Conservation (phyloP, 2,329 filamentous ascomycete genomes). For the Neoscytalidium dimidiatum region DNA sequence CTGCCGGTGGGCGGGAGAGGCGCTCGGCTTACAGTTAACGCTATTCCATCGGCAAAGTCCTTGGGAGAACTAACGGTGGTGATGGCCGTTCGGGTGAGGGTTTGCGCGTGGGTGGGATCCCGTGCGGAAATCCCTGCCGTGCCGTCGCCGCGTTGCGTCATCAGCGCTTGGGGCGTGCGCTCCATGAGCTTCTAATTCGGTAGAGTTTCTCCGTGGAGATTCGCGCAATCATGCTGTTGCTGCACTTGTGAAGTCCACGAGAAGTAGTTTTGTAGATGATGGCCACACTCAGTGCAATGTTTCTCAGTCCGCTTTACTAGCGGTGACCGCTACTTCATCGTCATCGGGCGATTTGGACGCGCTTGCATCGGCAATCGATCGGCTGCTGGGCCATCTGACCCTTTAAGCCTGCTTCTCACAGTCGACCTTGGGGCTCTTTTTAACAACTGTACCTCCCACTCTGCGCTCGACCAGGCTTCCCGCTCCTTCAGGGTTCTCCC, state of each 20-base stretch:
- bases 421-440: neutral
- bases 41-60: neutral
- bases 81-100: neutral
- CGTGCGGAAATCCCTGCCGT: neutral
- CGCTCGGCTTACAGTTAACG: neutral
- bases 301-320: neutral
- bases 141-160: neutral
- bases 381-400: conserved; percentile 4
- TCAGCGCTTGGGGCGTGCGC: neutral
- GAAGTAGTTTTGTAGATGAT: neutral
- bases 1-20: too few relatives aligned
- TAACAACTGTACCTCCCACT: conserved; percentile 4
- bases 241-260: too few relatives aligned
- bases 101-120: neutral
- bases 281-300: neutral
- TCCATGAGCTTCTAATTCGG: neutral
- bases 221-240: neutral
- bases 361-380: conserved; percentile 17
- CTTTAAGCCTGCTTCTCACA: neutral
- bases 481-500: neutral
- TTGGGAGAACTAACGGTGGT: neutral
- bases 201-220: neutral
- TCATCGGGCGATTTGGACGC: conserved; percentile 10
- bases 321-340: neutral
- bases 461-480: neutral